Evolutionary conservation across 148 eudicot genomes (phyloP).

Genomic region (Chenopodium berlandieri): DNA sequence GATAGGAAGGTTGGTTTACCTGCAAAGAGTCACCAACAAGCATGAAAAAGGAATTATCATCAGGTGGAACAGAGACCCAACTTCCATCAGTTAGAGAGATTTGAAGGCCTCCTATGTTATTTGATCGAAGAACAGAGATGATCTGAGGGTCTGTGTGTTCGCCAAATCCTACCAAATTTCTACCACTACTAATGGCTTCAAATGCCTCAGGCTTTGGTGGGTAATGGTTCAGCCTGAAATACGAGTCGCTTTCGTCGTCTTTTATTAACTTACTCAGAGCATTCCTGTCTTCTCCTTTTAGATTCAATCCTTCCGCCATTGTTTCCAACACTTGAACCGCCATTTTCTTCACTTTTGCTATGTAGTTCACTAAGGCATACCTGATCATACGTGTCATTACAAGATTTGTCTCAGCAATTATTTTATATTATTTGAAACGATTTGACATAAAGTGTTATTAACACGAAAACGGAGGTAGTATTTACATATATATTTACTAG

Average conservation of each 20-base stretch:
- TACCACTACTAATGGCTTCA: constrained; percentile 23
- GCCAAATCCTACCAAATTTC: constrained; percentile 55
- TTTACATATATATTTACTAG: no score
- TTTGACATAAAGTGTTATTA: no score
- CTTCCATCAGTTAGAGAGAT: constrained; percentile 42
- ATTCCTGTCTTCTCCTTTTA: constrained; percentile 31
- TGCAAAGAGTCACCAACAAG: constrained; percentile 65
- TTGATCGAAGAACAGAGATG: constrained; percentile 59
- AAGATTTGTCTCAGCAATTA: no score
- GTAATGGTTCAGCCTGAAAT: constrained; percentile 56
- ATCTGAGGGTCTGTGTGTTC: constrained; percentile 84
- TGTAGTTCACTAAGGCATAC: constrained; percentile 35
- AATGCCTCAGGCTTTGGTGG: constrained; percentile 49
- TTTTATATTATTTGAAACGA: no score
- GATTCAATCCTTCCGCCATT: constrained; percentile 46
- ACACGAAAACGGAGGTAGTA: no score
- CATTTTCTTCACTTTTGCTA: constrained; percentile 37
- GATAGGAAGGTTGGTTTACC: constrained; percentile 26
- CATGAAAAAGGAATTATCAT: constrained; percentile 52
- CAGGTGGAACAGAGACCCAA: constrained; percentile 67
- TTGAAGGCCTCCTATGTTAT: constrained; percentile 47
- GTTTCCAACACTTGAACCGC: constrained; percentile 42
- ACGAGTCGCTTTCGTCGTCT: constrained; percentile 47
- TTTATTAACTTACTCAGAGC: constrained; percentile 40
- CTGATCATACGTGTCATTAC: constrained; percentile 20